Base-by-base conservation (phyloP, 306 rosid species). In the Astragalus glycyphyllos region DNA sequence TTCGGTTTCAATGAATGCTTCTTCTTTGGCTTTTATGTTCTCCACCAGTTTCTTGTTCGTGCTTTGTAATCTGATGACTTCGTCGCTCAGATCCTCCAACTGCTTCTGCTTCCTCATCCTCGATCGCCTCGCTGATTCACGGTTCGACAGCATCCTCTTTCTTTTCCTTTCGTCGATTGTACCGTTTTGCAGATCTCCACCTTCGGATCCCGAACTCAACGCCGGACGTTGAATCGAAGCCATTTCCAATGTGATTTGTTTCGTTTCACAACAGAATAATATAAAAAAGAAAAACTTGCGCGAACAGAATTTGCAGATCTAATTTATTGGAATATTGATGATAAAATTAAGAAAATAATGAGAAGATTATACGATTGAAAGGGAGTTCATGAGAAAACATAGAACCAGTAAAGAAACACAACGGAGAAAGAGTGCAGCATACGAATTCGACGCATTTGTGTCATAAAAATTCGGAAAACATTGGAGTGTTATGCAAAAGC, bases 61-160 rank as follows among this genome's bases (percentile, higher is more conserved):
- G 11, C 63, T 61, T 53, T 85, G 87, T 32, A 94, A 80, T 38
- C 69, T 82, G 56, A 73, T 76, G 17, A 69, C 51, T 54, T 94
- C 97, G 48, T 77, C 67, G 15, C 86, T 80, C 77, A 91, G 76
- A 67, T 89, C 96, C 78, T 89, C 96, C 70, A 94, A 3, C 66
- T 83, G 97, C 77, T 91, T 91, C 90, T 94, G 99, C 84, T 94
- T 94, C 83, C 84, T 89, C 92, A 87, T 79, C 80, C 99, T 65
- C 4, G 99, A 94, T 4, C 97, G 88, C 71, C 99, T 61, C 0
- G 99, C 99, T 5, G 96, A 94, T 79, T 94, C 99, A 3, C 99
- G 86, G 61, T 94, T 94, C 8, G 99, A 94, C 31, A 74, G 65
- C 97, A 94, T 94, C 80, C 97, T 83, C 91, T 91, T 94, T 86